These are phyloP conservation scores for Aspergillus thermomutatus DNA, from an alignment of 2,329 filamentous ascomycete genomes.

Conservation along the genomic window DNA sequence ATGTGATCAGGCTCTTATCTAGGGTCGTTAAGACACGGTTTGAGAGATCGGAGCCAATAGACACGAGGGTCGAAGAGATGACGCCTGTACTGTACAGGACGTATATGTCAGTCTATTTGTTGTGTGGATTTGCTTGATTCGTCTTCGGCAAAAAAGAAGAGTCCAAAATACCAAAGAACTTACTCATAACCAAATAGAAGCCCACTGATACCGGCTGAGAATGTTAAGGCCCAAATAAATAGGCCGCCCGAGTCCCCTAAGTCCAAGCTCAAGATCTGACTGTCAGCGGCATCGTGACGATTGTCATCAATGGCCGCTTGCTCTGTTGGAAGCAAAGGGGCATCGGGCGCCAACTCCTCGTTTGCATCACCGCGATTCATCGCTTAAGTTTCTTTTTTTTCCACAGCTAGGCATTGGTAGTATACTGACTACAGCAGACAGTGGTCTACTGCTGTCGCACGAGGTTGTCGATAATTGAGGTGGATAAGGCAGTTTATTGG, in stretches of 20 bases:
- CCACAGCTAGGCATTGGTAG: slow-evolving; percentile 5
- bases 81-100: slow-evolving; percentile 51
- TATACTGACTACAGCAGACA: not conserved
- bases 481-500: not conserved
- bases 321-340: slow-evolving; percentile 29
- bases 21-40: slow-evolving; percentile 48
- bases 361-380: slow-evolving; percentile 26
- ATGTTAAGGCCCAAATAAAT: slow-evolving; percentile 56
- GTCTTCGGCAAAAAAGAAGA: not conserved
- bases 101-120: slow-evolving; percentile 12
- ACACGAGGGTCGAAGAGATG: slow-evolving; percentile 59
- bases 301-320: slow-evolving; percentile 5
- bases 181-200: slow-evolving; percentile 62
- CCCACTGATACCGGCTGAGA: slow-evolving; percentile 57
- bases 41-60: slow-evolving; percentile 53
- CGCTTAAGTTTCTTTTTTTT: slow-evolving; percentile 8
- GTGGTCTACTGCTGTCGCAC: not conserved
- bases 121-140: not conserved
- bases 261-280: slow-evolving; percentile 10
- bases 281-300: slow-evolving; percentile 9
- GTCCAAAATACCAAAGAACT: slow-evolving; percentile 4
- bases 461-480: not conserved
- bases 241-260: slow-evolving; percentile 26
- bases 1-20: slow-evolving; percentile 59
- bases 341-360: slow-evolving; percentile 22